phyloP scores from a whole-genome alignment of 176 grass and related monocot species.

The Chrysopogon serrulatus region DNA sequence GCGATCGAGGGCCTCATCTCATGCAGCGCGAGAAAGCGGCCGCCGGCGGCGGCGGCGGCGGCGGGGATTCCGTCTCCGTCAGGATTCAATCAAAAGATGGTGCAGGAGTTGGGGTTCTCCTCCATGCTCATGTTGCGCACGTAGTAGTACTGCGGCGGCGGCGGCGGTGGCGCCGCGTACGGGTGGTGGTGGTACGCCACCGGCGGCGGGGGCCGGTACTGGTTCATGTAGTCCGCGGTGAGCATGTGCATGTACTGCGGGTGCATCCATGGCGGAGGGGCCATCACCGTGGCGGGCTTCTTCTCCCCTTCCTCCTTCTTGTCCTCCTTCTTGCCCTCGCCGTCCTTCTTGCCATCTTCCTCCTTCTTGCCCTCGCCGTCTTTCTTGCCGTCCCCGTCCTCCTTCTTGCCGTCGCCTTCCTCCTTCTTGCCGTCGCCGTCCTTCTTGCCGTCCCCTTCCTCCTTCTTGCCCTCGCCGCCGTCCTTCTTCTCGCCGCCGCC shows the following conservation, averaged over 20 bases:
- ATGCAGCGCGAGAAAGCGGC: neutral
- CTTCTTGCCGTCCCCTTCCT: no score
- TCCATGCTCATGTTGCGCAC: constrained; percentile 60
- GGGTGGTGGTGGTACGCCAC: neutral
- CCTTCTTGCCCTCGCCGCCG: constrained; percentile 12
- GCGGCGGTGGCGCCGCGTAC: neutral
- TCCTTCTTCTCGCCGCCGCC: constrained; percentile 15
- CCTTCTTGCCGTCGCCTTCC: neutral
- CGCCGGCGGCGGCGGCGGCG: no score
- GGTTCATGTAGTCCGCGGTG: constrained; percentile 43
- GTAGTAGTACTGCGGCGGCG: constrained; percentile 42
- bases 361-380: constrained; percentile 13
- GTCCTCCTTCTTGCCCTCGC: no score
- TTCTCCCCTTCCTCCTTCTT: no score
- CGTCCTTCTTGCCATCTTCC: neutral
- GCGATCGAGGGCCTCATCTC: neutral
- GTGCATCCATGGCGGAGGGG: neutral
- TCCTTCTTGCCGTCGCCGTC: neutral
- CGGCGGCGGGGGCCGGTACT: constrained; percentile 30
- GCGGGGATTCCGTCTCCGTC: neutral
- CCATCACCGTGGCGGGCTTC: neutral
- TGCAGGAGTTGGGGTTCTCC: constrained; percentile 86
- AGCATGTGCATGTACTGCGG: constrained; percentile 27
- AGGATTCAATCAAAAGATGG: constrained; percentile 33
- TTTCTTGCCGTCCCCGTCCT: neutral